A percentile compares a stretch with the other conserved stretches of the same genome.
Evolutionary conservation across 179 eudicot genomes (phyloP).

Genomic region (Spergularia azorica): DNA sequence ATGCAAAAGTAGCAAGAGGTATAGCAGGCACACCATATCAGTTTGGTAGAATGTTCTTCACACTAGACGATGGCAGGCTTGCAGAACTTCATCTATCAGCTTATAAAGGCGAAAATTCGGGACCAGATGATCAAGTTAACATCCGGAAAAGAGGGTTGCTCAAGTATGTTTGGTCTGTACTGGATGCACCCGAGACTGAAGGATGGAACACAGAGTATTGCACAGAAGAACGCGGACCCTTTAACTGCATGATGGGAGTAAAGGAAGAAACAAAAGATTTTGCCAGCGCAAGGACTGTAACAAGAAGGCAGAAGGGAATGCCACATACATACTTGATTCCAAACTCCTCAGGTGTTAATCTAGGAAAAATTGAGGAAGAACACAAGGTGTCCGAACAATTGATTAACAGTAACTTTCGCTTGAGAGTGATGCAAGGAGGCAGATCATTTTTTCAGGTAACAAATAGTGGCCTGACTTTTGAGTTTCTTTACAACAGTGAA

Average conservation of each 20-base stretch:
- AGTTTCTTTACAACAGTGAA: constrained; percentile 60
- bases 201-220: constrained; percentile 96
- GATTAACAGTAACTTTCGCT: constrained; percentile 44
- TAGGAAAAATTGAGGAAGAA: constrained; percentile 29
- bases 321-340: constrained; percentile 48
- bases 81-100: constrained; percentile 76
- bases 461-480: constrained; percentile 48
- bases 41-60: constrained; percentile 58
- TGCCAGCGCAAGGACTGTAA: constrained; percentile 34
- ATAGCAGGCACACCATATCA: constrained; percentile 61
- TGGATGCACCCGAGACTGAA: constrained; percentile 83
- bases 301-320: constrained; percentile 53
- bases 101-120: constrained; percentile 62
- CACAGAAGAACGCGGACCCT: constrained; percentile 71
- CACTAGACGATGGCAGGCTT: constrained; percentile 81
- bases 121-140: constrained; percentile 45
- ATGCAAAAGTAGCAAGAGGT: constrained; percentile 66
- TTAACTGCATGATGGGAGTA: constrained; percentile 67
- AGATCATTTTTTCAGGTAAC: constrained; percentile 66
- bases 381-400: constrained; percentile 30
- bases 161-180: constrained; percentile 67
- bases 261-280: constrained; percentile 48
- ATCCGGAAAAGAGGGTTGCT: constrained; percentile 45
- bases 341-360: constrained; percentile 16
- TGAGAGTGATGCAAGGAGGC: constrained; percentile 64